Evolutionary conservation across 2,329 filamentous ascomycete species (phyloP).

Genomic region (Domatiomyces globalis): DNA sequence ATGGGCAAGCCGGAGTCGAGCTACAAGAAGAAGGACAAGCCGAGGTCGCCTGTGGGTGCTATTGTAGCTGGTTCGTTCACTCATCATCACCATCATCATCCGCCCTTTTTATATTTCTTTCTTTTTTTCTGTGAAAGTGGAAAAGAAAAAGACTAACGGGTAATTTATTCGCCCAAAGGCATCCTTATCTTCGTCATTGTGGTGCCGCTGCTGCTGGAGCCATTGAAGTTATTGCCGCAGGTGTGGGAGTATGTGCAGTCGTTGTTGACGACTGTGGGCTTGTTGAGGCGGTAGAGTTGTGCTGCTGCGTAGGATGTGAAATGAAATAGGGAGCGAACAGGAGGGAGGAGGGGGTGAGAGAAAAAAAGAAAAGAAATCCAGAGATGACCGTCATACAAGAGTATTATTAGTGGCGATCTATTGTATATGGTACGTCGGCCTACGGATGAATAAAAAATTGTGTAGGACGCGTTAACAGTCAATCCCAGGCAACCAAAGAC

Average conservation of each 20-base stretch:
- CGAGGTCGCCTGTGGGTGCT: slow-evolving; percentile 41
- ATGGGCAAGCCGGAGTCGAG: slow-evolving; percentile 39
- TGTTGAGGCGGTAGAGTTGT: slow-evolving; percentile 10
- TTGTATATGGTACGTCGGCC: too few relatives aligned
- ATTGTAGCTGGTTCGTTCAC: slow-evolving; percentile 44
- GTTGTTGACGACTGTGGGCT: slow-evolving; percentile 11
- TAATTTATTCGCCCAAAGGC: slow-evolving; percentile 26
- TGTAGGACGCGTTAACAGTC: too few relatives aligned
- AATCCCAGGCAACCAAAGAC: too few relatives aligned
- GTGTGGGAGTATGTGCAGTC: slow-evolving; percentile 25
- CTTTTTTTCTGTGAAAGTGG: background rate
- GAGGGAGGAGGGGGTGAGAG: too few relatives aligned
- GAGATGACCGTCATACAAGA: too few relatives aligned
- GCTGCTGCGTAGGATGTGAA: too few relatives aligned
- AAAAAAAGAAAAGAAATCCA: background rate
- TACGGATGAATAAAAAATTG: too few relatives aligned
- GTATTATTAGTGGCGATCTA: too few relatives aligned
- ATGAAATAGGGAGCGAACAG: too few relatives aligned
- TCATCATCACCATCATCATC: too few relatives aligned
- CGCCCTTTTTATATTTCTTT: background rate
- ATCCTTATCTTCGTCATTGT: slow-evolving; percentile 49
- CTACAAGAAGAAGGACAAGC: slow-evolving; percentile 34
- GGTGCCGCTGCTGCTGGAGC: slow-evolving; percentile 40
- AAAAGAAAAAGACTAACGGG: background rate
- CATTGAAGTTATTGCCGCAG: slow-evolving; percentile 33